A percentile compares a stretch with the other conserved stretches of the same genome.
Conservation (phyloP, 129 eudicot genomes). For the Tanacetum coccineum region DNA sequence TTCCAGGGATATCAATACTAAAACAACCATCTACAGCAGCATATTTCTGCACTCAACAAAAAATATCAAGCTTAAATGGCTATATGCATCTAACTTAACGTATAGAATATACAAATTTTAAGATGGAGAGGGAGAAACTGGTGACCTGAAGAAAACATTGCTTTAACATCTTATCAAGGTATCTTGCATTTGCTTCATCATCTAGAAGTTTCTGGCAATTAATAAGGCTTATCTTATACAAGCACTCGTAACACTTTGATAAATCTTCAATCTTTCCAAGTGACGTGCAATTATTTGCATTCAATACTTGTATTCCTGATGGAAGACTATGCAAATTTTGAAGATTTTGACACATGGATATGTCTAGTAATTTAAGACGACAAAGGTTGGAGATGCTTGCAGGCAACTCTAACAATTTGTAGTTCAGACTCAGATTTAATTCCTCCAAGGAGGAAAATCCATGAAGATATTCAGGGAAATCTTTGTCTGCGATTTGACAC, state of each 20-base stretch:
- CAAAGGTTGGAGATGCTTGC: not conserved
- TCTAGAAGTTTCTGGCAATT: not conserved
- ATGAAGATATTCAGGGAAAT: not conserved
- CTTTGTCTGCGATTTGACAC: not conserved
- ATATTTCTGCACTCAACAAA: not conserved
- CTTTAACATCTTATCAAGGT: slow-evolving; percentile 7
- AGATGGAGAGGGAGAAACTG: not conserved
- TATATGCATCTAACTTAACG: not conserved
- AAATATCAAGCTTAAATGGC: not conserved
- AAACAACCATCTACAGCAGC: not conserved
- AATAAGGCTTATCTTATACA: not conserved
- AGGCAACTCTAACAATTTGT: not conserved
- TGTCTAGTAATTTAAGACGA: not conserved
- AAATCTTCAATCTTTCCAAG: not conserved
- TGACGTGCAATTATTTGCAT: not conserved
- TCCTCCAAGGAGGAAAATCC: not conserved
- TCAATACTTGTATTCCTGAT: slow-evolving; percentile 4
- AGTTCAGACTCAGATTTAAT: not conserved
- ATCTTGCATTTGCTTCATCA: not conserved
- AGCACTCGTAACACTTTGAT: not conserved
- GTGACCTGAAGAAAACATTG: not conserved
- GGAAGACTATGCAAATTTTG: not conserved
- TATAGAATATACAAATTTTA: not conserved
- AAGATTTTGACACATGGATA: not conserved
- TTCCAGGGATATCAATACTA: not conserved